These are phyloP conservation scores for Pogostemon cablin DNA, from an alignment of 257 asterid species.

Conservation along the genomic window DNA sequence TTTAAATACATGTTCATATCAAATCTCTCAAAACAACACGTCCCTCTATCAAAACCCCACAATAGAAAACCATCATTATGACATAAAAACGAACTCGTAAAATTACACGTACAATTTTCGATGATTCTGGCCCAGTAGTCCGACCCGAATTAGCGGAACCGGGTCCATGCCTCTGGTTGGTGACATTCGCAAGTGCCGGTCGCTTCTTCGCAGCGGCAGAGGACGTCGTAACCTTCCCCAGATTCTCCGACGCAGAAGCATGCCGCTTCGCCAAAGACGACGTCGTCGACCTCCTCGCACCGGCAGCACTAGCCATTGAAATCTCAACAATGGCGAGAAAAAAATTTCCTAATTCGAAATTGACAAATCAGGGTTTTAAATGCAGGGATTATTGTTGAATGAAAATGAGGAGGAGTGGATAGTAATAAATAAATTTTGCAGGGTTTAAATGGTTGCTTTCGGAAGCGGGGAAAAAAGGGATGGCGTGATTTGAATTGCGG, in stretches of 20 bases:
- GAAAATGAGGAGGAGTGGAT: constrained; percentile 9
- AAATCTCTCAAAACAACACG: neutral
- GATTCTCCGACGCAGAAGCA: constrained; percentile 55
- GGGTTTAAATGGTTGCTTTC: constrained; percentile 46
- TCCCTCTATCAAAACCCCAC: neutral
- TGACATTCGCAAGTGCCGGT: constrained; percentile 72
- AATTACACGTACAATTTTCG: constrained; percentile 59
- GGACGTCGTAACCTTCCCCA: constrained; percentile 42
- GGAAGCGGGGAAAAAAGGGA: constrained; percentile 54
- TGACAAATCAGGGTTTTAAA: constrained; percentile 19
- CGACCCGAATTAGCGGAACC: constrained; percentile 39
- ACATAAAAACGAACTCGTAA: constrained; percentile 7
- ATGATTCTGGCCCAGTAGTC: constrained; percentile 43
- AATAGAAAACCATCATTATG: neutral
- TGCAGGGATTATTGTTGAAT: constrained; percentile 13
- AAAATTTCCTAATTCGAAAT: neutral
- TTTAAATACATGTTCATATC: neutral
- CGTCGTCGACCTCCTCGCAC: constrained; percentile 58
- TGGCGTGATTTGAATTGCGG: constrained; percentile 46
- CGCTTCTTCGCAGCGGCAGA: constrained; percentile 69
- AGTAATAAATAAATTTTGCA: neutral
- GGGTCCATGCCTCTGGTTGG: constrained; percentile 58
- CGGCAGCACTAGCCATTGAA: constrained; percentile 53
- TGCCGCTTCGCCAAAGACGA: constrained; percentile 73
- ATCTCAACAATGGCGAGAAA: constrained; percentile 30